Conservation (phyloP, 1,284 basidiomycete species). For the Hymenochaete sp. region DNA sequence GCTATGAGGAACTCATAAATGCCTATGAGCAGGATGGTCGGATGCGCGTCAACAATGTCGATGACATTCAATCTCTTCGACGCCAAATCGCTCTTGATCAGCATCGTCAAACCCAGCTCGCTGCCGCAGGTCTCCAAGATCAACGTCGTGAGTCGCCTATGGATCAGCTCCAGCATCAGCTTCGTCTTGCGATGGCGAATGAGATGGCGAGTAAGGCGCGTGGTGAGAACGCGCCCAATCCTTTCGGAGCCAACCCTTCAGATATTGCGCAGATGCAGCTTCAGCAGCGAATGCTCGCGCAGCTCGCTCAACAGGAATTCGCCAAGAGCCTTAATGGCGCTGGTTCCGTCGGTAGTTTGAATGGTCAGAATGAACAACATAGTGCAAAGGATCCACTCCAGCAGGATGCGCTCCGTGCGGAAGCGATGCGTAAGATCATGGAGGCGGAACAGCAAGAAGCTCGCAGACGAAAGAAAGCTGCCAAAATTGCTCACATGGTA, state of each 20-base stretch:
- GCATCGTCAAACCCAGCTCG: slow-evolving; percentile 26
- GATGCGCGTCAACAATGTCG: slow-evolving; percentile 3
- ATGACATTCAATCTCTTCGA: slow-evolving; percentile 9
- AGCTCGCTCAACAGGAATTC: slow-evolving; percentile 63
- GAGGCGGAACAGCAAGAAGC: slow-evolving; percentile 83
- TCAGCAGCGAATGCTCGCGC: slow-evolving; percentile 62
- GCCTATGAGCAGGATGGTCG: slow-evolving; percentile 6
- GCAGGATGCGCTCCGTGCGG: slow-evolving; percentile 60
- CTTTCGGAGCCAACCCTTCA: slow-evolving; percentile 11
- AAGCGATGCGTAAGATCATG: slow-evolving; percentile 80
- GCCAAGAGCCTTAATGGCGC: slow-evolving; percentile 47
- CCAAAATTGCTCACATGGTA: slow-evolving; percentile 83
- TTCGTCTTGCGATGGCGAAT: slow-evolving; percentile 10
- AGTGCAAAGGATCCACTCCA: slow-evolving; percentile 31
- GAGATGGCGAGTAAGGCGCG: slow-evolving; percentile 13
- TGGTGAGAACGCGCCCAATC: slow-evolving; percentile 4
- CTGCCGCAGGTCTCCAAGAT: slow-evolving; percentile 38
- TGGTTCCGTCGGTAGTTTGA: too few relatives aligned
- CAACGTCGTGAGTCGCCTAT: slow-evolving; percentile 14
- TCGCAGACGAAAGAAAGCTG: slow-evolving; percentile 67
- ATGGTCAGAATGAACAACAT: slow-evolving; percentile 21
- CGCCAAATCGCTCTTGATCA: slow-evolving; percentile 15
- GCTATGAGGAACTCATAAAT: neutral
- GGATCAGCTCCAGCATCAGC: slow-evolving; percentile 13
- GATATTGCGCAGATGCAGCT: slow-evolving; percentile 49